phyloP scores from a whole-genome alignment of 2,329 filamentous ascomycete species.

The Colletotrichum cereale region DNA sequence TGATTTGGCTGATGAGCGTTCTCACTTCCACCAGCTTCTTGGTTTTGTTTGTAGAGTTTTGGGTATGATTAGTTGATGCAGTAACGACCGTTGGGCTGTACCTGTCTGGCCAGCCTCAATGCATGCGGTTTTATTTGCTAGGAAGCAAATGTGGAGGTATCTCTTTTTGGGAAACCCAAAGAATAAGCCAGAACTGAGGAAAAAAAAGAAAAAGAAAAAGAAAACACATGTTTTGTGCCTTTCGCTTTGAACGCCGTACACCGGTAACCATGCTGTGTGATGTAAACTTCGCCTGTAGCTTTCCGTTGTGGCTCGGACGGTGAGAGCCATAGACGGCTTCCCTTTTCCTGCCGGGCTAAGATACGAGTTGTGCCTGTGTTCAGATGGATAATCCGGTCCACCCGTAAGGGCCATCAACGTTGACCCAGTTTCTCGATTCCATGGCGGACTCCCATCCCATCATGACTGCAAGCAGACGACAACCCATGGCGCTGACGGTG shows the following conservation, averaged over 20 bases:
- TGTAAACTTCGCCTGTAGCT: constrained; percentile 1
- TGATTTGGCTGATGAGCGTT: neutral
- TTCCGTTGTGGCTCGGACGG: constrained; percentile 15
- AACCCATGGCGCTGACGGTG: constrained; percentile 79
- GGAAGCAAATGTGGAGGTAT: constrained; percentile 1
- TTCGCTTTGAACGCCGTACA: constrained; percentile 35
- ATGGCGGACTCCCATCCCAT: constrained; percentile 84
- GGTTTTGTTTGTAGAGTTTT: neutral
- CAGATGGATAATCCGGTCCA: constrained; percentile 64
- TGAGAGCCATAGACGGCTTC: constrained; percentile 18
- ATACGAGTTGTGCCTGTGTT: neutral
- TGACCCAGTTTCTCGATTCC: constrained; percentile 74
- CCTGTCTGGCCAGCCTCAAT: neutral
- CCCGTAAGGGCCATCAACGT: constrained; percentile 79
- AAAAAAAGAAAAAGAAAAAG: neutral
- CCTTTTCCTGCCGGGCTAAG: neutral
- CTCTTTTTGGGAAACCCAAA: constrained; percentile 1
- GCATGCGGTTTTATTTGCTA: neutral
- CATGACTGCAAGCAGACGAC: constrained; percentile 84
- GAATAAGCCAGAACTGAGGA: constrained; percentile 1
- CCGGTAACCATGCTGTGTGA: constrained; percentile 31
- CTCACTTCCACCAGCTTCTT: neutral
- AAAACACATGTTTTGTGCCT: neutral
- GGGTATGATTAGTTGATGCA: constrained; percentile 14
- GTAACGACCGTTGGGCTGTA: constrained; percentile 7